Evolutionary conservation across 257 asterid species (phyloP).

Genomic region (Mitragyna speciosa): DNA sequence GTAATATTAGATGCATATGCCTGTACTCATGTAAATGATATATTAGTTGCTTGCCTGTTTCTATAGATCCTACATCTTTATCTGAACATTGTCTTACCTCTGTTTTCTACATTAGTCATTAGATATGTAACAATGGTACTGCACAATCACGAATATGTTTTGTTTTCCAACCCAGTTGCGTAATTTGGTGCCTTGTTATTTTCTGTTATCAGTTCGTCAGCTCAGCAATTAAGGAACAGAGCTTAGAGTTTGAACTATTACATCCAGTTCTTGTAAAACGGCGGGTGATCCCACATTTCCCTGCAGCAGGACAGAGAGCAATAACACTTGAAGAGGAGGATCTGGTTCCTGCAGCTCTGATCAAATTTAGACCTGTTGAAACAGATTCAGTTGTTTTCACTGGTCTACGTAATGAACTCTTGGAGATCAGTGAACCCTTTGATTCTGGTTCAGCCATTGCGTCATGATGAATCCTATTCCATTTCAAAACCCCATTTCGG

Average conservation of each 20-base stretch:
- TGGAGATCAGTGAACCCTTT: conserved; percentile 70
- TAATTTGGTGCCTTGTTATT: neutral
- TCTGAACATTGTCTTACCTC: neutral
- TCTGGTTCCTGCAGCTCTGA: conserved; percentile 85
- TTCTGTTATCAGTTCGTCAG: conserved; percentile 62
- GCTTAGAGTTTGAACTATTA: conserved; percentile 74
- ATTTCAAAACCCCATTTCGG: neutral
- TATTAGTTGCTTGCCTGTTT: neutral
- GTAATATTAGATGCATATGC: neutral
- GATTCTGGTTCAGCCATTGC: conserved; percentile 44
- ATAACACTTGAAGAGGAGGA: conserved; percentile 79
- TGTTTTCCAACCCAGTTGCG: no score
- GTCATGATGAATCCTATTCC: neutral
- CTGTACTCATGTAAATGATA: neutral
- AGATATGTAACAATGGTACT: neutral
- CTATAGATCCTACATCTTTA: neutral
- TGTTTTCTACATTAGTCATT: neutral
- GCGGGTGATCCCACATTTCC: conserved; percentile 67
- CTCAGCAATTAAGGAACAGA: conserved; percentile 73
- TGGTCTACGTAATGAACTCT: conserved; percentile 74
- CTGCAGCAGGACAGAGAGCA: conserved; percentile 51
- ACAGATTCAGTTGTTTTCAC: conserved; percentile 71
- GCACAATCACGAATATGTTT: no score
- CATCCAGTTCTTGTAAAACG: conserved; percentile 69
- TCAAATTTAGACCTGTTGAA: conserved; percentile 79